Percentiles rank a stretch among this genome's conserved stretches.
phyloP scores from a whole-genome alignment of 208 protist genomes.

The Trypanosoma avium region DNA sequence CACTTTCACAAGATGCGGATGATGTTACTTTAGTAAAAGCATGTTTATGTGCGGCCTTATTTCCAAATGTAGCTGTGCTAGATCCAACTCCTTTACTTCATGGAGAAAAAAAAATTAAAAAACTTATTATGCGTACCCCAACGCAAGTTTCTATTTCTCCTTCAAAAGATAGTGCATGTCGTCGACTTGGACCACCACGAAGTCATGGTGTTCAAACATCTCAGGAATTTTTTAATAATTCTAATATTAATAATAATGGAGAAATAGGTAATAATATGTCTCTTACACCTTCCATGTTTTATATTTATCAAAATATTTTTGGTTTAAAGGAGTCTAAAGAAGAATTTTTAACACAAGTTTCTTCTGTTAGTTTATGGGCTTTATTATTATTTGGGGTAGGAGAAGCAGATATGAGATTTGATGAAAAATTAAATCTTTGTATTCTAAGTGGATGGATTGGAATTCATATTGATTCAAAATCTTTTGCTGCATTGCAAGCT shows the following conservation, averaged over 20 bases:
- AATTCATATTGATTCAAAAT: constrained; percentile 43
- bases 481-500: constrained; percentile 38
- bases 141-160: constrained; percentile 53
- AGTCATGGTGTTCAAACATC: constrained; percentile 23
- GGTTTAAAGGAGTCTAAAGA: constrained; percentile 44
- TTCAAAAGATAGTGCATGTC: constrained; percentile 78
- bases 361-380: constrained; percentile 74
- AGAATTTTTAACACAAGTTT: constrained; percentile 76
- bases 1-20: constrained; percentile 54
- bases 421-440: constrained; percentile 48
- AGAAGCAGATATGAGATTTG: constrained; percentile 57
- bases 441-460: constrained; percentile 77
- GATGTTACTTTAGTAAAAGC: constrained; percentile 87
- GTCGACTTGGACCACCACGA: constrained; percentile 45
- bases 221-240: constrained; percentile 29
- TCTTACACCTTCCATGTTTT: constrained; percentile 58
- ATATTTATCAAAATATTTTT: constrained; percentile 82
- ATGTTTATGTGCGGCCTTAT: constrained; percentile 72
- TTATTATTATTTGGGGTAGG: constrained; percentile 81
- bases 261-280: not conserved
- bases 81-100: constrained; percentile 35
- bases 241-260: not conserved
- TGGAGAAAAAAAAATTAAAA: constrained; percentile 18
- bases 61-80: constrained; percentile 86
- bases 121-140: constrained; percentile 62